These are phyloP conservation scores for Lodderomyces jiufengensis DNA, from an alignment of 1,139 yeast species.

Conservation along the genomic window DNA sequence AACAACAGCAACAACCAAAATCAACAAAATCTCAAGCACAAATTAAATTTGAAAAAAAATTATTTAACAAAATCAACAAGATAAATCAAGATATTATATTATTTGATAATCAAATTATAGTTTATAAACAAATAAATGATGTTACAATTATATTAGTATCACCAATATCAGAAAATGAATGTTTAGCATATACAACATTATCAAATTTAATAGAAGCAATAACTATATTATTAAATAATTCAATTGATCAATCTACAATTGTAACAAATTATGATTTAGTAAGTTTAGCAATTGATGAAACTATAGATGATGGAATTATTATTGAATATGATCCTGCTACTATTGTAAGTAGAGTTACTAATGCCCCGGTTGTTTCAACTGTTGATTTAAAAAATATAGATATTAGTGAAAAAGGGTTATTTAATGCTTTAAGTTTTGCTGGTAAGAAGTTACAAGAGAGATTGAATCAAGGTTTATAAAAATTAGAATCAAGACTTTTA, in stretches of 20 bases:
- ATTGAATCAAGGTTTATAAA: constrained; percentile 68
- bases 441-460: constrained; percentile 82
- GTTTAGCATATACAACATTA: constrained; percentile 72
- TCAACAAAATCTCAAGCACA: constrained; percentile 52
- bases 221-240: constrained; percentile 69
- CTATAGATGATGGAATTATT: constrained; percentile 87
- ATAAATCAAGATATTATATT: constrained; percentile 77
- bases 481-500: background rate
- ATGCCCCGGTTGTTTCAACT: constrained; percentile 59
- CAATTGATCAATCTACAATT: constrained; percentile 74
- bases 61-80: constrained; percentile 74
- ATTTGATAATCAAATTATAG: constrained; percentile 72
- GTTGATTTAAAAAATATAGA: constrained; percentile 67
- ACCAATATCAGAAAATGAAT: constrained; percentile 80
- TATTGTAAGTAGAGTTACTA: constrained; percentile 85
- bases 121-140: constrained; percentile 84
- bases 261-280: constrained; percentile 85
- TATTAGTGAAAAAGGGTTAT: constrained; percentile 79
- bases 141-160: constrained; percentile 68
- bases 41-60: constrained; percentile 66
- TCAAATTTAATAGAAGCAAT: constrained; percentile 78
- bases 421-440: constrained; percentile 88
- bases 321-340: constrained; percentile 86
- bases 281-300: constrained; percentile 83
- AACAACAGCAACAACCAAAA: constrained; percentile 1